A percentile compares a stretch with the other conserved stretches of the same genome.
These are phyloP conservation scores for Mimosa pudica DNA, from an alignment of 306 rosid genomes.

Conservation along the genomic window DNA sequence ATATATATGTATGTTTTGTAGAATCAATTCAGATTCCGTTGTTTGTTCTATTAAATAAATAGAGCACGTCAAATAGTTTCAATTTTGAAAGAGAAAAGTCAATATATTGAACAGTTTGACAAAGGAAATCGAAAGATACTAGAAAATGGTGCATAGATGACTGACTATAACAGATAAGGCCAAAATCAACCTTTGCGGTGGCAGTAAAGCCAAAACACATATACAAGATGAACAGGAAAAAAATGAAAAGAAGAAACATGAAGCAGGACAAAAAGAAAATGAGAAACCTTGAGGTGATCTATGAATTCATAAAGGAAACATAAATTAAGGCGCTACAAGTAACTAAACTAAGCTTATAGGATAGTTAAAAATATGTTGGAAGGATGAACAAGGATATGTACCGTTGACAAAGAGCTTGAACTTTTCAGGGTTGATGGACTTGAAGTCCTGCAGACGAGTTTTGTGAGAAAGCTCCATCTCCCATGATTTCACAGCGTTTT, in stretches of 20 bases:
- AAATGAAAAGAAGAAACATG: not conserved
- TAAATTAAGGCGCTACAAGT: not conserved
- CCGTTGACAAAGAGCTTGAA: conserved; percentile 62
- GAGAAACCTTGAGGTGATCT: not conserved
- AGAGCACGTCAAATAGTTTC: not conserved
- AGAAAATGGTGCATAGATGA: not conserved
- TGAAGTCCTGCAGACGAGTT: conserved; percentile 48
- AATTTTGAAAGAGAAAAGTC: not conserved
- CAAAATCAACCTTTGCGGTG: conserved; percentile 21
- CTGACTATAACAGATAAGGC: not conserved
- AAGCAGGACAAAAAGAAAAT: not conserved
- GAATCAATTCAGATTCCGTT: not conserved
- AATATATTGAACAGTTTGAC: not conserved
- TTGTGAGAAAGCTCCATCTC: conserved; percentile 68
- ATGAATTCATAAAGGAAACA: not conserved
- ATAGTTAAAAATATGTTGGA: not conserved
- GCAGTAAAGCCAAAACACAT: not conserved
- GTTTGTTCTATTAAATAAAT: not conserved
- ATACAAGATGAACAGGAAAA: not conserved
- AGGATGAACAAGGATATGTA: not conserved
- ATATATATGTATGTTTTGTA: not conserved
- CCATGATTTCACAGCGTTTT: conserved; percentile 56
- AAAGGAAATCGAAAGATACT: not conserved
- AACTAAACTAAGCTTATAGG: not conserved
- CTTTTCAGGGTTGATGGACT: conserved; percentile 49